These are phyloP conservation scores for Calonectria fujianensis DNA, from an alignment of 2,329 filamentous ascomycete species.

Conservation along the genomic window DNA sequence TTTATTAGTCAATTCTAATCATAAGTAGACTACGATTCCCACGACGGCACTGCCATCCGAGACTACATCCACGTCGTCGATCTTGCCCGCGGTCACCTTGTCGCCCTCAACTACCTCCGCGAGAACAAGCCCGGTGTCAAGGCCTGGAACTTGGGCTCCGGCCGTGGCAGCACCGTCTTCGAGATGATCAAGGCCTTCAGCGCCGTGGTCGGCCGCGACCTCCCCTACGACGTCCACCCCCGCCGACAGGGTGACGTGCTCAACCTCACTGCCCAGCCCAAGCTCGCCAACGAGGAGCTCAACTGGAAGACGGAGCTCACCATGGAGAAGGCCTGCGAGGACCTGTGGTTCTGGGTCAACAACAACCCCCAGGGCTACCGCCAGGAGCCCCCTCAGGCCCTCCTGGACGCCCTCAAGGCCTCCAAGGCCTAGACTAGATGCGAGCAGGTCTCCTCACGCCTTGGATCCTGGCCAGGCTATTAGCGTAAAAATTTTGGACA, in stretches of 20 bases:
- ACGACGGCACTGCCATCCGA: slow-evolving; percentile 94
- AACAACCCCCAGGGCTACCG: slow-evolving; percentile 98
- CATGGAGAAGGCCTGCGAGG: slow-evolving; percentile 93
- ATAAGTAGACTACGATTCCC: slow-evolving; percentile 86
- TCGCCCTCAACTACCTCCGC: slow-evolving; percentile 92
- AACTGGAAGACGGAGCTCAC: slow-evolving; percentile 93
- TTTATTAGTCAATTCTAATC: slow-evolving; percentile 45
- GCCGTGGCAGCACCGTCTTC: slow-evolving; percentile 94
- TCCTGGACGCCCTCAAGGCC: slow-evolving; percentile 79
- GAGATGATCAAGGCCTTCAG: slow-evolving; percentile 98
- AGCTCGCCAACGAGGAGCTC: slow-evolving; percentile 90
- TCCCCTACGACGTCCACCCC: slow-evolving; percentile 89
- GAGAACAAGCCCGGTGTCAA: slow-evolving; percentile 90
- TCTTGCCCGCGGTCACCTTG: slow-evolving; percentile 88
- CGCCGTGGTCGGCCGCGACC: slow-evolving; percentile 86
- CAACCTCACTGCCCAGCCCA: slow-evolving; percentile 94
- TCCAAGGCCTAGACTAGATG: slow-evolving; percentile 54
- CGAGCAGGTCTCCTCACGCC: slow-evolving; percentile 44
- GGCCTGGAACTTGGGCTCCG: slow-evolving; percentile 97
- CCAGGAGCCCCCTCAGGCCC: slow-evolving; percentile 89
- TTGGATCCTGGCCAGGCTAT: slow-evolving; percentile 40
- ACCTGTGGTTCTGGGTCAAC: slow-evolving; percentile 97
- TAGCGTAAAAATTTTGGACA: slow-evolving; percentile 43
- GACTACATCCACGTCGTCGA: slow-evolving; percentile 99
- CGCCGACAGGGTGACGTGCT: slow-evolving; percentile 93